These are phyloP conservation scores for Aquanectria penicillioides DNA, from an alignment of 2,329 filamentous ascomycete genomes.

Conservation along the genomic window DNA sequence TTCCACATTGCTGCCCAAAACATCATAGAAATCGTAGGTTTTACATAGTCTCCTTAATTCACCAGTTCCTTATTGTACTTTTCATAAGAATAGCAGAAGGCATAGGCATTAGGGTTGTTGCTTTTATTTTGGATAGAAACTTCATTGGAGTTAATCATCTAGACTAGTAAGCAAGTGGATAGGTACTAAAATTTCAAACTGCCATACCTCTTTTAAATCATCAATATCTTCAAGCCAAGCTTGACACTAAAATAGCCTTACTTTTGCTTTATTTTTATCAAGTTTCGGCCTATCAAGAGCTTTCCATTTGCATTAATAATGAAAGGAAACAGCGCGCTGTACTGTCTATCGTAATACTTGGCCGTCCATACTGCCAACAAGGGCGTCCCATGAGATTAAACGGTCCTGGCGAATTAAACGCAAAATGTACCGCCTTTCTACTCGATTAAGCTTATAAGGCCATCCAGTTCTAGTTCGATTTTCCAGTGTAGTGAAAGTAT, in stretches of 20 bases:
- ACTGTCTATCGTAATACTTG: not conserved
- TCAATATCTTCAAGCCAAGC: not conserved
- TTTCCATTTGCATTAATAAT: not conserved
- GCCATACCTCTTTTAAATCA: too few species aligned
- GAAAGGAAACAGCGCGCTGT: not conserved
- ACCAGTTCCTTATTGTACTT: slow-evolving; percentile 3
- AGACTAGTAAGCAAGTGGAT: too few species aligned
- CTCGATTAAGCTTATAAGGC: not conserved
- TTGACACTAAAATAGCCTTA: not conserved
- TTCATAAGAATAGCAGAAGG: too few species aligned
- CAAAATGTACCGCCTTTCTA: not conserved
- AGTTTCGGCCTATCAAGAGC: not conserved
- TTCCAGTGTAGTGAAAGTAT: too few species aligned
- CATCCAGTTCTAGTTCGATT: not conserved
- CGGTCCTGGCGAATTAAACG: not conserved
- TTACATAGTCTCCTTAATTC: not conserved
- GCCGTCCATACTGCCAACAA: not conserved
- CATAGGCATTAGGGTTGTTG: too few species aligned
- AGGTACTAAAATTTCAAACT: too few species aligned
- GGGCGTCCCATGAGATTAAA: not conserved
- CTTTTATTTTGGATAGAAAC: too few species aligned
- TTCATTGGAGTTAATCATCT: too few species aligned
- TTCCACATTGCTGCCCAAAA: slow-evolving; percentile 6
- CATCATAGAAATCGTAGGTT: slow-evolving; percentile 4
- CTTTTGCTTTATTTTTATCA: not conserved